Base-by-base conservation (phyloP, 2,329 filamentous ascomycete species). In the Calycina marina region DNA sequence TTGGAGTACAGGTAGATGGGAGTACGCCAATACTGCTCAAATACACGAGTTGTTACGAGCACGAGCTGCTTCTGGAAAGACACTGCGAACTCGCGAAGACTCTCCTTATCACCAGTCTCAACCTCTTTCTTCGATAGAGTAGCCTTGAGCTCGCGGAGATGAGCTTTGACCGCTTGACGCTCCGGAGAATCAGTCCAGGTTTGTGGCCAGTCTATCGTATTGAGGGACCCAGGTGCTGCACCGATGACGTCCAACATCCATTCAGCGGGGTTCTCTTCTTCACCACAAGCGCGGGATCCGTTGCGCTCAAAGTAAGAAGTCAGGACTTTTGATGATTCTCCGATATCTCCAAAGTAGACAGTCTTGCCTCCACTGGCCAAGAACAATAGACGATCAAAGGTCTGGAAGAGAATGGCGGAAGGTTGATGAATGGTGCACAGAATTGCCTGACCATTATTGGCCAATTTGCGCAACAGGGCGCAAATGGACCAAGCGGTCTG, bases 341-440 rank as follows among this genome's bases (percentile, higher is more conserved):
- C 83, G 36, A 88, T 76, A 4, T 82, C 72, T 34, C 80, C 82
- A 48, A 84, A 88, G 60, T 90, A 90, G 28, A 88, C 77, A 2
- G 79, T 84, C 50, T 64, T 69, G 35, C 82, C 82, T 35, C 81
- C 81, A 49, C 70, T 76, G 18, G 76, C 74, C 11, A 90, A 61
- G 60, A 90, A 83, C 18, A 88, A 64, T 5, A 90, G 68, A 37
- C 79, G 71, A 49, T 90, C 82, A 52, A 90, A 94, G 37, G 83
- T 78, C 54, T 93, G 82, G 63, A 94, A 93, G 32, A 94, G 67
- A 68, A 93, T 85, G 18, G 86, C 85, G 10, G 83, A 92, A n/a
- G 88, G 88, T 56, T 96, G 88, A 55, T 96, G 88, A 39, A 94
- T 94, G 0, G 88, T 94, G 60, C 85, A 93, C n/a, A 94, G 73